phyloP scores from a whole-genome alignment of 441 rosid species.

The Erodium texanum region DNA sequence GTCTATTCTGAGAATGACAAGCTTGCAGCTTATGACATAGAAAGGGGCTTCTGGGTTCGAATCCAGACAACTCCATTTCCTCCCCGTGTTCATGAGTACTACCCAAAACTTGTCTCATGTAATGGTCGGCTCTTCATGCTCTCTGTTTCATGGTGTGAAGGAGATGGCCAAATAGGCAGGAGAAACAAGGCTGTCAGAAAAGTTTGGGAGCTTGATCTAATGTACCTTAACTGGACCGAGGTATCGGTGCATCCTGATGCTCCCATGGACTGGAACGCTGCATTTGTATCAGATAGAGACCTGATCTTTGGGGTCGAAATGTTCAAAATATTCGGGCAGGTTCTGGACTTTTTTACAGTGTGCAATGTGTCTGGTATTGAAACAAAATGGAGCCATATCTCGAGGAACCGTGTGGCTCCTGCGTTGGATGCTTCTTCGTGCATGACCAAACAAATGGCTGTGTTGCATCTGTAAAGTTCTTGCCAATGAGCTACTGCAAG shows the following conservation, averaged over 20 bases:
- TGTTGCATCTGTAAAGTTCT: constrained; percentile 50
- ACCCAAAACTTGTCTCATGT: constrained; percentile 81
- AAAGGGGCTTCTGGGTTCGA: constrained; percentile 78
- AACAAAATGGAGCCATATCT: constrained; percentile 65
- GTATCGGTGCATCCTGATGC: constrained; percentile 90
- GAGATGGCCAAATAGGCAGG: constrained; percentile 86
- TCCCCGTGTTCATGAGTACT: constrained; percentile 80
- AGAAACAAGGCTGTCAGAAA: constrained; percentile 96
- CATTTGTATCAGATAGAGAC: constrained; percentile 63
- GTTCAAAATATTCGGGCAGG: constrained; percentile 95
- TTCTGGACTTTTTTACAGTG: constrained; percentile 63
- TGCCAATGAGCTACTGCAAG: background rate
- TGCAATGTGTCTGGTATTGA: constrained; percentile 41
- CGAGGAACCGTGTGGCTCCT: constrained; percentile 63
- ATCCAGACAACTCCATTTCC: constrained; percentile 83
- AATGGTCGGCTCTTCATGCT: constrained; percentile 66
- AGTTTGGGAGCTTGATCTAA: constrained; percentile 90
- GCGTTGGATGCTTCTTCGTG: constrained; percentile 74
- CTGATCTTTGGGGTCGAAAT: constrained; percentile 79
- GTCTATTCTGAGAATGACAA: constrained; percentile 84
- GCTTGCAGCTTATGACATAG: constrained; percentile 86
- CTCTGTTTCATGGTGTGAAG: constrained; percentile 97
- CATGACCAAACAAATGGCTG: constrained; percentile 68
- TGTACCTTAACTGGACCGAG: constrained; percentile 69
- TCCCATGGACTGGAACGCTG: constrained; percentile 96